phyloP scores from a whole-genome alignment of 768 basidiomycete genomes.

The Auricularia sp. region DNA sequence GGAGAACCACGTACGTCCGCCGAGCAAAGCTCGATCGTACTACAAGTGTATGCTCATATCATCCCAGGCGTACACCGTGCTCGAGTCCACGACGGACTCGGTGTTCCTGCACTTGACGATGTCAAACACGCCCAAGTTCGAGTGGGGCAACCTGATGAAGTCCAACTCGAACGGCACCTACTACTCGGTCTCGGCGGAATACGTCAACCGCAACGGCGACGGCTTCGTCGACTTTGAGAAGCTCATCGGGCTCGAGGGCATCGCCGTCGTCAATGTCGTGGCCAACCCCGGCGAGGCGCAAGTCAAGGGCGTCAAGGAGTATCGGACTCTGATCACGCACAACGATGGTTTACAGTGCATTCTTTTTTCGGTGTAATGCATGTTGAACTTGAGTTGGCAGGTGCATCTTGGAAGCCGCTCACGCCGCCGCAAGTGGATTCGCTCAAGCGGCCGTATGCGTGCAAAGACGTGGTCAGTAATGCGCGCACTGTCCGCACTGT shows the following conservation, averaged over 20 bases:
- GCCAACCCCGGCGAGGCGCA: conserved; percentile 68
- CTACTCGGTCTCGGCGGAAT: conserved; percentile 75
- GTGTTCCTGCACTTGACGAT: conserved; percentile 96
- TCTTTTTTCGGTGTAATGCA: neutral
- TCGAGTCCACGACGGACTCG: conserved; percentile 88
- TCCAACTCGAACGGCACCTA: conserved; percentile 99
- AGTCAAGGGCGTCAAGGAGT: conserved; percentile 57
- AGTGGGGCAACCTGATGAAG: conserved; percentile 87
- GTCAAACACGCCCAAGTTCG: conserved; percentile 60
- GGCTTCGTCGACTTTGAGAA: conserved; percentile 98
- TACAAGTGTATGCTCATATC: neutral
- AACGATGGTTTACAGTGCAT: conserved; percentile 66
- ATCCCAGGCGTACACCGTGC: conserved; percentile 78
- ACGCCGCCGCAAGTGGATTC: conserved; percentile 70
- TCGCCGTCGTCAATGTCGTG: conserved; percentile 88
- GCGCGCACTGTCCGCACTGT: neutral
- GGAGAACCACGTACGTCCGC: conserved; percentile 68
- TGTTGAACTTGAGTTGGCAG: conserved; percentile 26
- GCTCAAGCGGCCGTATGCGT: conserved; percentile 59
- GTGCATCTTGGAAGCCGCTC: conserved; percentile 80
- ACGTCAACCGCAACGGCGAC: conserved; percentile 79
- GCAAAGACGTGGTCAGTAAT: conserved; percentile 49
- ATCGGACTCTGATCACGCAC: conserved; percentile 87
- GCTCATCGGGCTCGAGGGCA: conserved; percentile 90
- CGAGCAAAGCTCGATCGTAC: neutral